These are phyloP conservation scores for Toxoplasma gondii DNA, from an alignment of 169 alveolate species.

Conservation along the genomic window DNA sequence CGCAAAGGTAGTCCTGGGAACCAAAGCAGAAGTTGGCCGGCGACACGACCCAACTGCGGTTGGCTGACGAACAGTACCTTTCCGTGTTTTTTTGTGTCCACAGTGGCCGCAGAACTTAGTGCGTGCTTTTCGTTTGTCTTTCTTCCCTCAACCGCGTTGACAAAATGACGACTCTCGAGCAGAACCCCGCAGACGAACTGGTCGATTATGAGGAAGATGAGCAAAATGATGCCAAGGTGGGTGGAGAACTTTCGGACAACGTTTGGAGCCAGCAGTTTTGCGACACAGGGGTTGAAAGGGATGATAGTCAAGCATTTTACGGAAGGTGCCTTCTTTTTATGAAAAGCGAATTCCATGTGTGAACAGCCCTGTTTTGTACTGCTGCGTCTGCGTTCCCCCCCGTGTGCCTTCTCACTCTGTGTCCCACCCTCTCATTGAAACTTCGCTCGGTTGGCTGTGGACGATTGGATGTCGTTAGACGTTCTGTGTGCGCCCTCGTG, in stretches of 20 bases:
- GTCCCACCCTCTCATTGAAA: not conserved
- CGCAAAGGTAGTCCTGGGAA: not conserved
- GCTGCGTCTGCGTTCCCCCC: not conserved
- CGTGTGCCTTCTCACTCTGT: not conserved
- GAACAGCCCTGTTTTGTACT: too few relatives aligned
- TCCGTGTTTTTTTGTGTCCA: not conserved
- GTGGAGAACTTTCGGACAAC: constrained; percentile 11
- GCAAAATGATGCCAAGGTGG: constrained; percentile 67
- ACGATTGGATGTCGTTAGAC: not conserved
- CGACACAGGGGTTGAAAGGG: not conserved
- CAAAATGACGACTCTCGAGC: constrained; percentile 72
- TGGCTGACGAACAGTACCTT: not conserved
- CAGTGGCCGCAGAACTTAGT: not conserved
- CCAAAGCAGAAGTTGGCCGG: not conserved
- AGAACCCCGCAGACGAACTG: constrained; percentile 71
- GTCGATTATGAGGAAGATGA: constrained; percentile 72
- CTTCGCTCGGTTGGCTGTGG: not conserved
- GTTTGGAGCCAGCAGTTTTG: not conserved
- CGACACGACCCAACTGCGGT: not conserved
- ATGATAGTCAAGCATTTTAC: not conserved
- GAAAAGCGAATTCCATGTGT: not conserved
- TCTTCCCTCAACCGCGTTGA: constrained; percentile 6
- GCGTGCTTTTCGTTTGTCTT: constrained; percentile 8
- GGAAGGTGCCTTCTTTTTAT: not conserved
- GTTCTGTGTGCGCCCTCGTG: not conserved